Conservation (phyloP, 164 flowering plant species). For the Umbellularia californica region DNA sequence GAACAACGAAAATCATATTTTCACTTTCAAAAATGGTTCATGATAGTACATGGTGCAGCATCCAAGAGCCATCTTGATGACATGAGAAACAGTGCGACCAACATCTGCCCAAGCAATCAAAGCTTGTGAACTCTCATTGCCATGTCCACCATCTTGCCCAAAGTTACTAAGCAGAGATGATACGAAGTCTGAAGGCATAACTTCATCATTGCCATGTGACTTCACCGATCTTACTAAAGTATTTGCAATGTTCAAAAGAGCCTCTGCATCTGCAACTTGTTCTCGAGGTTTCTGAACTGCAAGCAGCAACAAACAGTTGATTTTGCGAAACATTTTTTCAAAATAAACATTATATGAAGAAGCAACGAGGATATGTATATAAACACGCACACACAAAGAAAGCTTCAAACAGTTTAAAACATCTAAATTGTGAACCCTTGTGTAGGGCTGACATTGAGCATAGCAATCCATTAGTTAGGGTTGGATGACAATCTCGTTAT, state of each 20-base stretch:
- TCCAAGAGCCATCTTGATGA: slow-evolving; percentile 43
- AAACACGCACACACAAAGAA: too few species aligned
- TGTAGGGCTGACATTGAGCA: too few species aligned
- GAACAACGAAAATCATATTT: not conserved
- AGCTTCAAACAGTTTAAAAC: too few species aligned
- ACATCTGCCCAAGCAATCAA: slow-evolving; percentile 58
- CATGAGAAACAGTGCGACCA: slow-evolving; percentile 51
- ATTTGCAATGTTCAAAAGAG: slow-evolving; percentile 65
- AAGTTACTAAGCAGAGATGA: slow-evolving; percentile 41
- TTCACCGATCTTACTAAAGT: slow-evolving; percentile 55
- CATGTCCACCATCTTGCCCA: slow-evolving; percentile 24
- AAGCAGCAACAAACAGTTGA: not conserved
- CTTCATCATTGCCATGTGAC: slow-evolving; percentile 46
- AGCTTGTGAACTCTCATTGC: slow-evolving; percentile 20
- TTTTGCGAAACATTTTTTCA: not conserved
- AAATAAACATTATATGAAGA: not conserved
- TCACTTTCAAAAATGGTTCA: not conserved
- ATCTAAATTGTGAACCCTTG: too few species aligned
- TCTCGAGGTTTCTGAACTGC: slow-evolving; percentile 88
- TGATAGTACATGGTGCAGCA: slow-evolving; percentile 61
- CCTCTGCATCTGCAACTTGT: slow-evolving; percentile 97
- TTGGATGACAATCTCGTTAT: too few species aligned
- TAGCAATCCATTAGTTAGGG: too few species aligned
- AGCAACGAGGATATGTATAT: not conserved
- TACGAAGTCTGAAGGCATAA: slow-evolving; percentile 64